Evolutionary conservation across 306 rosid species (phyloP), one percentile per base, ranked within the genome.

Genomic region (Hippophae rhamnoides): DNA sequence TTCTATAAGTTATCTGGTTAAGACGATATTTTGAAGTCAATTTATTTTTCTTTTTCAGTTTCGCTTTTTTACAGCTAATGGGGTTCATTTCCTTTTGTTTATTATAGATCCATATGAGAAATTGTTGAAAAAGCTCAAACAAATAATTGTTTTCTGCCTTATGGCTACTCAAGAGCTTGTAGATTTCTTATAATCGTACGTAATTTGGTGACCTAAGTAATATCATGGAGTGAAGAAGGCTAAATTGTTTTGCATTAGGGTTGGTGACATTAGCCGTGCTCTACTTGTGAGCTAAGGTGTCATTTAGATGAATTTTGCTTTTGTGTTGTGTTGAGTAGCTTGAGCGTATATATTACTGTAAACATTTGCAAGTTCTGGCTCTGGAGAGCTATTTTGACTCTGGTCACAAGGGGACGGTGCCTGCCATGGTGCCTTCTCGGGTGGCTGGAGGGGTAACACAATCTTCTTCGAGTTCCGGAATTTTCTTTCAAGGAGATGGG

Each of bases 401-500:
- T 69, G 71, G 83, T 80, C 86, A 74, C 79, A 88, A 70, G 72
- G 74, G 84, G 74, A 83, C 68, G 61, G 78, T 84, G 84, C 88
- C 85, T 63, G 79, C 86, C 60, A 93, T 93, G 99, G 84, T 84
- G 75, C 92, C 88, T 65, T 88, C 97, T 66, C 82, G 89, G 77
- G 86, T 83, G 88, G 81, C 85, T 73, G 97, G 95, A 74, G 97
- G 96, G 66, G 79, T 88, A 82, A 76, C 89, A 56, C 95, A 83
- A 70, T 88, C 99, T 73, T 84, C 96, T 41, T 78, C 90, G 53
- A 77, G 82, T 75, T 93, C 97, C 67, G 99, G 99, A 70, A 93
- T 93, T 80, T 93, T 93, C 89, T 93, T 80, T 72, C 99, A 93
- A 81, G 99, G 95, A 75, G 94, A 88, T 65, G 86, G 93, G 73